phyloP scores from a whole-genome alignment of 495 filamentous ascomycete genomes.

The Staphylotrichum longicolle region DNA sequence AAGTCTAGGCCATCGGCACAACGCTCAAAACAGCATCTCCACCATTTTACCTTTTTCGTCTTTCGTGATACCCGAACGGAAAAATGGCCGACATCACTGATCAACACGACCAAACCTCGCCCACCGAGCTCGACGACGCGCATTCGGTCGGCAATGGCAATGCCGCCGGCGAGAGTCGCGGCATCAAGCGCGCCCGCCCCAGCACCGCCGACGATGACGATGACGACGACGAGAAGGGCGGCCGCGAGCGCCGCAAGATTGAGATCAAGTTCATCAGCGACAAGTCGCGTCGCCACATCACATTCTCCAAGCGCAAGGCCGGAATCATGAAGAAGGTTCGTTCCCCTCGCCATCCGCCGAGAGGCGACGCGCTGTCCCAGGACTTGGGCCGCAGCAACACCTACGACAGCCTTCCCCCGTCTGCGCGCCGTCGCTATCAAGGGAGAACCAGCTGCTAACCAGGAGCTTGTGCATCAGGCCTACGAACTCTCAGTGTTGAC shows the following conservation, averaged over 20 bases:
- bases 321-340: constrained; percentile 99
- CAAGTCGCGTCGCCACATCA: constrained; percentile 99
- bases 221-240: constrained; percentile 96
- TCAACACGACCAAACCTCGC: constrained; percentile 58
- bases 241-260: constrained; percentile 98
- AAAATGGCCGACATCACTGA: constrained; percentile 63
- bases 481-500: constrained; percentile 98
- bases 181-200: constrained; percentile 86
- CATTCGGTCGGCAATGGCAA: constrained; percentile 64
- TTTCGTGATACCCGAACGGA: constrained; percentile 50
- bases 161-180: constrained; percentile 63
- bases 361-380: constrained; percentile 1
- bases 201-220: constrained; percentile 89
- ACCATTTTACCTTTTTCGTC: constrained; percentile 48
- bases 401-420: neutral
- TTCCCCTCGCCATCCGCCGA: constrained; percentile 21
- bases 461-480: constrained; percentile 56
- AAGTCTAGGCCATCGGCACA: constrained; percentile 59
- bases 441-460: constrained; percentile 30
- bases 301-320: constrained; percentile 99
- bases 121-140: constrained; percentile 60
- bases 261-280: constrained; percentile 99
- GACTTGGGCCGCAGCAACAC: neutral
- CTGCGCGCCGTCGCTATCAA: neutral
- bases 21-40: constrained; percentile 58